These are phyloP conservation scores for Hypoxylon fragiforme DNA, from an alignment of 495 filamentous ascomycete genomes.

Conservation along the genomic window DNA sequence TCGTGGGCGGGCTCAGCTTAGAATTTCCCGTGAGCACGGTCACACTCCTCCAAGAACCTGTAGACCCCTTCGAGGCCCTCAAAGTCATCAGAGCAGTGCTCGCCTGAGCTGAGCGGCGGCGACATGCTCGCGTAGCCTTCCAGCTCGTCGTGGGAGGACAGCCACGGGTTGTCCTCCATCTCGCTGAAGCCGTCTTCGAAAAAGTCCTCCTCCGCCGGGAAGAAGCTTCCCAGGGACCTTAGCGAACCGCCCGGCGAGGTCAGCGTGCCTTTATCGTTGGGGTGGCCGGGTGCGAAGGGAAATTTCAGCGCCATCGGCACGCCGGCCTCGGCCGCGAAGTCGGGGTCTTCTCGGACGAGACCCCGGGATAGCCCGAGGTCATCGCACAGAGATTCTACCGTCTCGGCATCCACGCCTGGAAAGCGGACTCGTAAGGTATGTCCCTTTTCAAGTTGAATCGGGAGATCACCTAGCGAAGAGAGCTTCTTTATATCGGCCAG, in stretches of 20 bases:
- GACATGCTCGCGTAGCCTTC: conserved; percentile 58
- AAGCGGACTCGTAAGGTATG: conserved; percentile 76
- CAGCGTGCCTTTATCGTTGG: conserved; percentile 32
- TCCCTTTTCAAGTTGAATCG: conserved; percentile 68
- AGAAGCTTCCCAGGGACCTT: conserved; percentile 44
- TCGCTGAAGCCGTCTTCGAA: conserved; percentile 38
- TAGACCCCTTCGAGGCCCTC: conserved; percentile 87
- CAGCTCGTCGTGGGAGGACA: conserved; percentile 43
- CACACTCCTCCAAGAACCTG: conserved; percentile 84
- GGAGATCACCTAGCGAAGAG: conserved; percentile 76
- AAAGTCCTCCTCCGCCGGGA: conserved; percentile 47
- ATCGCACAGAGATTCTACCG: conserved; percentile 80
- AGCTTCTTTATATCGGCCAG: conserved; percentile 82
- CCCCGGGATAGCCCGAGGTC: conserved; percentile 83
- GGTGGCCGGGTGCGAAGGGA: conserved; percentile 73
- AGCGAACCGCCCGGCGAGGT: conserved; percentile 58
- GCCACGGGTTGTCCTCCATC: conserved; percentile 51
- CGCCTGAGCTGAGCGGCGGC: conserved; percentile 44
- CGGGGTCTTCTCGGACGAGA: conserved; percentile 74
- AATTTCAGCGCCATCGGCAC: conserved; percentile 77
- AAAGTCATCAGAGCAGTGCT: conserved; percentile 58
- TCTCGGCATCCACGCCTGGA: conserved; percentile 82
- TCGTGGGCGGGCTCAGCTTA: too few relatives aligned
- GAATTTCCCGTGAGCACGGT: conserved; percentile 55
- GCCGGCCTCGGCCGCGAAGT: conserved; percentile 65